Percentiles rank a stretch among this genome's conserved stretches.
Conservation (phyloP, 1,139 yeast species). For the Fermentozyma sake region DNA sequence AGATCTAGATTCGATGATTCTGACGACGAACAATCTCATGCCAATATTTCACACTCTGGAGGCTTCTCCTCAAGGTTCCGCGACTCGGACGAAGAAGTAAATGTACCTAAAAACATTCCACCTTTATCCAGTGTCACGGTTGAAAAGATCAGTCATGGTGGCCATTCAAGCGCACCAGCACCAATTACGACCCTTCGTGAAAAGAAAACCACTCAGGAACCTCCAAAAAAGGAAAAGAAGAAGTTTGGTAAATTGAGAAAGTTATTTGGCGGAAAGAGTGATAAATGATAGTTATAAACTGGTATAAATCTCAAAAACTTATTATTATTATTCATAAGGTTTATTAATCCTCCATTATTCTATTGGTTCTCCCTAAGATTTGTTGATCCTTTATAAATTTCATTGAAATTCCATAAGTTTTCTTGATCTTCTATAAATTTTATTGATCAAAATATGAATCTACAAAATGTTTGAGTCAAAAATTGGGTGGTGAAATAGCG, state of each 20-base stretch:
- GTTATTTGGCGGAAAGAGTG: slow-evolving; percentile 45
- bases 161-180: too few relatives aligned
- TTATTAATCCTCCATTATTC: too few relatives aligned
- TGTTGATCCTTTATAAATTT: too few relatives aligned
- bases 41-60: slow-evolving; percentile 8
- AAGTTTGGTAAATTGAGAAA: slow-evolving; percentile 54
- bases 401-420: too few relatives aligned
- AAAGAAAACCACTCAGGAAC: slow-evolving; percentile 12
- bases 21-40: slow-evolving; percentile 32
- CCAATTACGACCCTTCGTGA: slow-evolving; percentile 10
- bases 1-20: slow-evolving; percentile 54
- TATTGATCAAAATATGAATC: too few relatives aligned
- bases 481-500: too few relatives aligned
- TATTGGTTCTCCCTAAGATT: too few relatives aligned
- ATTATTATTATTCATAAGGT: too few relatives aligned
- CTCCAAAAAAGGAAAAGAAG: slow-evolving; percentile 36
- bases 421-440: too few relatives aligned
- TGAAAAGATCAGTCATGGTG: too few relatives aligned
- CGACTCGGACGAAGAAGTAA: slow-evolving; percentile 23
- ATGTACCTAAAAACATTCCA: slow-evolving; percentile 3
- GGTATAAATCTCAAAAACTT: slow-evolving; percentile 6
- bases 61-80: slow-evolving; percentile 14
- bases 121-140: slow-evolving; percentile 3
- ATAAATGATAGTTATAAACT: neutral
- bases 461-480: too few relatives aligned